These are phyloP conservation scores for Monosporascus sp. DNA, from an alignment of 2,329 filamentous ascomycete genomes.

Conservation along the genomic window DNA sequence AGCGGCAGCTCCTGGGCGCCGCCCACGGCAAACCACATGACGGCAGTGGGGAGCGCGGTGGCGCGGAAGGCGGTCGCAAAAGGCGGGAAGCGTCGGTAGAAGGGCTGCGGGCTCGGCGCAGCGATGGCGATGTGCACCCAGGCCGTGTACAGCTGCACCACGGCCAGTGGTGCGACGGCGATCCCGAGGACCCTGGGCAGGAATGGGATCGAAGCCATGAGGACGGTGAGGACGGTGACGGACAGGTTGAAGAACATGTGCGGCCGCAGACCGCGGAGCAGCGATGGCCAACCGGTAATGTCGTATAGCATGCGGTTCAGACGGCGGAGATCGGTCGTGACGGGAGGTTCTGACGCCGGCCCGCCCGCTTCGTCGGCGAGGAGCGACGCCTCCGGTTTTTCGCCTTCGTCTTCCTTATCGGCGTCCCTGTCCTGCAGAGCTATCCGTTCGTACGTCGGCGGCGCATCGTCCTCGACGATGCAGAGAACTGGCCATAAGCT, in stretches of 20 bases:
- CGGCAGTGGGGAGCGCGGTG: conserved; percentile 59
- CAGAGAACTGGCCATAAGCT: neutral
- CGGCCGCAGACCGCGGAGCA: conserved; percentile 61
- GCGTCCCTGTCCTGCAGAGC: neutral
- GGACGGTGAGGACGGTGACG: conserved; percentile 29
- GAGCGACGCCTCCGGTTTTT: neutral
- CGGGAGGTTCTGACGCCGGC: conserved; percentile 16
- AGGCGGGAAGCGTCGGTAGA: conserved; percentile 61
- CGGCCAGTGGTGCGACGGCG: conserved; percentile 50
- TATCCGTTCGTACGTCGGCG: neutral
- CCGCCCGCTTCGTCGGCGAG: neutral
- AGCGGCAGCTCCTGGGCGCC: conserved; percentile 40
- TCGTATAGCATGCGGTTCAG: conserved; percentile 49
- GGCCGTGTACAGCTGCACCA: conserved; percentile 61
- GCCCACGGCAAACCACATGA: conserved; percentile 51
- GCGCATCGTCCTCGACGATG: neutral
- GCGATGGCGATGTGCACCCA: conserved; percentile 84
- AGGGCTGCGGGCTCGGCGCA: conserved; percentile 51
- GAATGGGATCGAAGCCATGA: conserved; percentile 33
- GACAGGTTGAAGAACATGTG: conserved; percentile 30
- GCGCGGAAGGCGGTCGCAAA: conserved; percentile 57
- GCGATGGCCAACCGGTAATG: conserved; percentile 54
- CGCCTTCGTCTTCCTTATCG: neutral
- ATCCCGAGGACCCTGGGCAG: conserved; percentile 40
- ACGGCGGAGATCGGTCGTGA: conserved; percentile 43